Base-by-base conservation (phyloP, 2,329 filamentous ascomycete genomes). In the Meredithiella fracta region DNA sequence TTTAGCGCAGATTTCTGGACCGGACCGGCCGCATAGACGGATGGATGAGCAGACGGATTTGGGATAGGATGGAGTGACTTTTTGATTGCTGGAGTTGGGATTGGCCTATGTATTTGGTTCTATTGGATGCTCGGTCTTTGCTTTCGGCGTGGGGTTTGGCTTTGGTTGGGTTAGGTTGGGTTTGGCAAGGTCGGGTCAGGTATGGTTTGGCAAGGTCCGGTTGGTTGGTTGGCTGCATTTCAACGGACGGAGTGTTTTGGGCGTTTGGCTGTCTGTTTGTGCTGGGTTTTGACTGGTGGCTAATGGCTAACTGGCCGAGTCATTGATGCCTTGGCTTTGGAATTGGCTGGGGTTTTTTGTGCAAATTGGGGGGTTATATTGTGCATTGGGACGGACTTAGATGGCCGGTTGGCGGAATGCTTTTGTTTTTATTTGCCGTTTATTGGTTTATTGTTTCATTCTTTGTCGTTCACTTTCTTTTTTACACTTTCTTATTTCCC, bases 401-500 rank as follows among this genome's bases (percentile, higher is more conserved):
- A 47, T 54, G 53, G 53, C 15, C 17, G 40, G 40, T 17, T 22
- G 40, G 40, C 20, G 22, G 34, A 29, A 15, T 47, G n/a, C 20
- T 53, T 42, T 59, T 60, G 60, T 53, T 54, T 34, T 60, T 60
- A 53, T 55, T 53, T 59, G 8, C 59, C 58, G 59, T 51, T 54
- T 29, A 60, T 60, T 54, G 52, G 42, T 59, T 40, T 53, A 53
- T 60, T 55, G n/a, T n/a, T n/a, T n/a, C n/a, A n/a, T n/a, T n/a
- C n/a, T 49, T 47, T 54, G 26, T 54, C 50, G 31, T 60, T 59
- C 26, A 53, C 50, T 42, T 57, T 53, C 23, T 53, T 44, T 42
- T 50, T 51, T n/a, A 34, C 40, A 15, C 53, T 53, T 25, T 56
- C 40, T 54, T 37, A 49, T 47, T 52, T 51, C 26, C 56, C 29